Conservation (phyloP, 1,284 basidiomycete genomes). For the Xerocomus amazonicus region DNA sequence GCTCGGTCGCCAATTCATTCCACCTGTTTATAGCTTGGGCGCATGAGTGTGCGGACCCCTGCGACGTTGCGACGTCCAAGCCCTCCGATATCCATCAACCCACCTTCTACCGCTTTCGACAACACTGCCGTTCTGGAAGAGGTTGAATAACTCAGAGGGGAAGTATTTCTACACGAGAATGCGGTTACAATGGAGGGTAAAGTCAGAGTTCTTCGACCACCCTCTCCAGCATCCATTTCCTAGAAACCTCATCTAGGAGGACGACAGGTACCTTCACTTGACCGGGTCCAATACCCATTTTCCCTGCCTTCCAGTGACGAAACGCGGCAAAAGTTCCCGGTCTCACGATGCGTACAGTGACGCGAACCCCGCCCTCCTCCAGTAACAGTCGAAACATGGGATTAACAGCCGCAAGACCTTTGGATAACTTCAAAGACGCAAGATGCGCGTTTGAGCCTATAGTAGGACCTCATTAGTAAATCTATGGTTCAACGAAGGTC, state of each 20-base stretch:
- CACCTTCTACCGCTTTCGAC: background rate
- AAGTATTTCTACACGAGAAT: conserved; percentile 6
- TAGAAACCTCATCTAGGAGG: background rate
- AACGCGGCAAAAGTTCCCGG: conserved; percentile 10
- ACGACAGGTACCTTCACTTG: conserved; percentile 14
- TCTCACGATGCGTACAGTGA: conserved; percentile 5
- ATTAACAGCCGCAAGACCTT: background rate
- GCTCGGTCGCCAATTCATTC: background rate
- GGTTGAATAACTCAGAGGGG: conserved; percentile 10
- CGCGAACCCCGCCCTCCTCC: background rate
- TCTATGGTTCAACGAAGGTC: background rate
- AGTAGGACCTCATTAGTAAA: background rate
- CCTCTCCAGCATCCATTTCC: conserved; percentile 7
- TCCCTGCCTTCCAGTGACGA: conserved; percentile 8
- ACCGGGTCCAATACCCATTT: conserved; percentile 2
- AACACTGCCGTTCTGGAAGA: background rate
- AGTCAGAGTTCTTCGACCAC: conserved; percentile 2
- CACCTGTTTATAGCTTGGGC: background rate
- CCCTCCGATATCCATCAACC: background rate
- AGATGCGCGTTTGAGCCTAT: background rate
- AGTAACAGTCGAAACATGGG: no score
- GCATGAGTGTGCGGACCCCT: background rate
- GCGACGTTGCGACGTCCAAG: background rate
- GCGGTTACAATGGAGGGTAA: no score
- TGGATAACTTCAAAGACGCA: background rate